Evolutionary conservation across 345 rosid genomes (phyloP), one percentile per base, ranked within the genome.

Genomic region (Hibiscus syriacus): DNA sequence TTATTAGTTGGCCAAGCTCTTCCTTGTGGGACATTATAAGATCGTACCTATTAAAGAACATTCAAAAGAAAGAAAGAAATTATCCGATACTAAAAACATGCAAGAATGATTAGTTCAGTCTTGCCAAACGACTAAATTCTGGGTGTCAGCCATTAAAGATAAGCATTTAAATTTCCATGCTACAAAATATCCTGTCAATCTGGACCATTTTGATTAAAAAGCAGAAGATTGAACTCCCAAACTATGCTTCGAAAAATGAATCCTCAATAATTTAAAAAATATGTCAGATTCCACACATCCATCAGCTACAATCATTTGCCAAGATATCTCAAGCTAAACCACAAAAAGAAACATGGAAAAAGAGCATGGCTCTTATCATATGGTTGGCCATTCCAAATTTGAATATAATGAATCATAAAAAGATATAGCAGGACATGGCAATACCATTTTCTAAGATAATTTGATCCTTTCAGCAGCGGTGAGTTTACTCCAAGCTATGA

Each of bases 1-100:
- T 91, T 72, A 94, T 91, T 55, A 91, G 85, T 74, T 89, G 92
- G 56, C 92, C 99, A 74, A 94, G 89, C 72, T 94, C 95, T 79
- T 94, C 95, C 81, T 87, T 87, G 82, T 91, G 89, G 68, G 87
- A 77, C 76, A 89, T 70, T 66, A 93, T 73, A 55, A 93, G 83
- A 73, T 90, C 92, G 66, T 78, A 93, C 98, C 98, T 93, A 70
- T 29, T 14, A 38, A 66, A 70, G 77, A 69, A 64, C 45, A 76
- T 25, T 69, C 67, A 67, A 39, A n/a, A 72, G 17, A 67, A 50
- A 12, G n/a, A n/a, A 61, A 17, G 2, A 14, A 54, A 11, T 39
- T 65, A 54, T 64, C 20, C n/a, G 46, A 48, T 54, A 20, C 5
- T 20, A 20, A 17, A 60, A 36, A 20, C 66, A 27, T 12, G 9